Base-by-base conservation (phyloP, 345 rosid species). In the Theobroma cacao region DNA sequence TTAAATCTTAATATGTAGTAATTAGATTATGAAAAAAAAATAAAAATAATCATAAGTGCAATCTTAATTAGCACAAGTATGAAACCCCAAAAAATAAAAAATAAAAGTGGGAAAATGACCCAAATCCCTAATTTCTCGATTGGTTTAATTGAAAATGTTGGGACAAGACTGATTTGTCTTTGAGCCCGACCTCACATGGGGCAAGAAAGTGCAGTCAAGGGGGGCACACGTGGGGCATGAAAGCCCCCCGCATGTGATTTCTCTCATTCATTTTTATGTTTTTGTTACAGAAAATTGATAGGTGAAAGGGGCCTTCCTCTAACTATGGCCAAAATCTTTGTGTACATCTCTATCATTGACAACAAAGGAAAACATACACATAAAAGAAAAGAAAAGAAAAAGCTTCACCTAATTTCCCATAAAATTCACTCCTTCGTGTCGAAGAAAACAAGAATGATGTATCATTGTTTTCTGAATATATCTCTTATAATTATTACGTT, bases 261-360 rank as follows among this genome's bases (percentile, higher is more conserved):
- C 41, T 18, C 68, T 31, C 38, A 17, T 15, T 17, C 24, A 34
- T 17, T 61, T 36, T 36, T 38, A 9, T 18, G 47, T 20, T 36
- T 65, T 22, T 6, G 15, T 40, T 24, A 15, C 22, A n/a, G 50
- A 66, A 40, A 66, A 40, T 12, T 58, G 52, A 66, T 40, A 66
- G 30, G 20, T 80, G 84, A 79, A 59, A 83, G 80, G 59, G 30
- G 36, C 84, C 69, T 74, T 45, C 75, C 48, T 78, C 81, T 83
- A 80, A 78, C 68, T 36, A 40, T 30, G 43, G 71, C 67, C 79
- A 43, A 82, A 79, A 38, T 60, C 86, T 24, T 47, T 7, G 0
- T 13, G 53, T 72, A 40, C 43, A 55, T 47, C 5, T 52, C 24
- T 79, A 24, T 56, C 36, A 50, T 52, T 77, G 53, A 63, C 10